Conservation (phyloP, 1,139 yeast genomes). For the Protomyces inundatus region DNA sequence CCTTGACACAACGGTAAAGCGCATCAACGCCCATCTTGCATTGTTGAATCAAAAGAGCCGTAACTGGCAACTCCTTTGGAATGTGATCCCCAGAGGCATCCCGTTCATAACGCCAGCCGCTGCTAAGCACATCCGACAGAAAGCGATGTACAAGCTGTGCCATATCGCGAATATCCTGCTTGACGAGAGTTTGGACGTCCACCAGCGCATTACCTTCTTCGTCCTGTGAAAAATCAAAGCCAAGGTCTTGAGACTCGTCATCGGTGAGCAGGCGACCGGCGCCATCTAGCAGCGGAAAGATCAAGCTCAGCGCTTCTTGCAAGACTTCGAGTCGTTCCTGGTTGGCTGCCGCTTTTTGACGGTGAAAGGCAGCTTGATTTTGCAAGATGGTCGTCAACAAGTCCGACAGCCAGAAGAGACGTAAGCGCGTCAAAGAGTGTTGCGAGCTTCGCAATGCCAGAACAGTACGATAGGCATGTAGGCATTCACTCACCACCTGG, state of each 20-base stretch:
- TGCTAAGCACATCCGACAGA: not conserved
- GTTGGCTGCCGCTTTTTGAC: not conserved
- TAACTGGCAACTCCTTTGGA: not conserved
- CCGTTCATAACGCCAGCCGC: not conserved
- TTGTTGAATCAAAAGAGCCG: conserved; percentile 2
- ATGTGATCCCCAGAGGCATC: not conserved
- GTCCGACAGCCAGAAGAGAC: conserved; percentile 4
- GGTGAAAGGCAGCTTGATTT: conserved; percentile 5
- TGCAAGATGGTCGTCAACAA: not conserved
- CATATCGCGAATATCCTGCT: not conserved
- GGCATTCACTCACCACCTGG: not conserved
- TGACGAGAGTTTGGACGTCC: not conserved
- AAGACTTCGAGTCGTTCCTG: not conserved
- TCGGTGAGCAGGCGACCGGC: not conserved
- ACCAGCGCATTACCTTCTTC: not conserved
- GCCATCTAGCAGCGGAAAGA: not conserved
- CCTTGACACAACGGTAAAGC: not conserved
- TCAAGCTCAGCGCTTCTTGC: not conserved
- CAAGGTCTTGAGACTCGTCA: conserved; percentile 4
- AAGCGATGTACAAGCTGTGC: not conserved
- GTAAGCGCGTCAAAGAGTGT: not conserved
- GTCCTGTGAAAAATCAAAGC: not conserved
- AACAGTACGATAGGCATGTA: not conserved
- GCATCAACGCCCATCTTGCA: conserved; percentile 9
- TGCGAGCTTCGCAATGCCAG: not conserved